phyloP scores from a whole-genome alignment of 139 green algal genomes.

The Chlorella sp. region DNA sequence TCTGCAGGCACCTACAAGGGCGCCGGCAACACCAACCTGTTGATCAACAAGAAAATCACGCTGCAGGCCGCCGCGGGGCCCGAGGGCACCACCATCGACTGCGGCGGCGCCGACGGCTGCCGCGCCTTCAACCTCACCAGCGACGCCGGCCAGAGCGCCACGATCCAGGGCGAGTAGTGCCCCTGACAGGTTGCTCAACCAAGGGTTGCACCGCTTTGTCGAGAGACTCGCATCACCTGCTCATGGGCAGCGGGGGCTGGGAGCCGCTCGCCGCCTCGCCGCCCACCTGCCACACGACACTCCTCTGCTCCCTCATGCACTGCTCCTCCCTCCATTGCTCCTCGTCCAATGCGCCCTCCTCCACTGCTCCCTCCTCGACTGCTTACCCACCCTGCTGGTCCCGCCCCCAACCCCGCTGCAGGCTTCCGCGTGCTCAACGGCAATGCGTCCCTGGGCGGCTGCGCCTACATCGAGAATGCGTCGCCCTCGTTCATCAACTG shows the following conservation, averaged over 20 bases:
- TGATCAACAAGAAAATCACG: constrained; percentile 4
- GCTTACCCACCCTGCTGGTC: not conserved
- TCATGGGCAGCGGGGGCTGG: not conserved
- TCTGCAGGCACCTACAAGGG: constrained; percentile 24
- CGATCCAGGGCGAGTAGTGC: not conserved
- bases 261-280: too few species aligned
- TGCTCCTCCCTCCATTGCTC: too few species aligned
- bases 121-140: not conserved
- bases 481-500: constrained; percentile 22
- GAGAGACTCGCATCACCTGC: not conserved
- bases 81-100: constrained; percentile 27
- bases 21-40: constrained; percentile 16
- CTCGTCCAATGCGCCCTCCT: too few species aligned
- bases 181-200: too few species aligned
- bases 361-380: too few species aligned
- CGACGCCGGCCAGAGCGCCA: not conserved
- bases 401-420: not conserved
- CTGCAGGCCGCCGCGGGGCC: not conserved
- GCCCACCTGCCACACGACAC: not conserved
- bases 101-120: constrained; percentile 10
- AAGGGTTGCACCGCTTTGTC: too few species aligned
- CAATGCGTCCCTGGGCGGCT: constrained; percentile 4
- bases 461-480: not conserved
- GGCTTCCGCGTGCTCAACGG: constrained; percentile 16
- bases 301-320: not conserved